Percentiles rank a stretch among this genome's conserved stretches.
These are phyloP conservation scores for Aspergillus saccharolyticus DNA, from an alignment of 495 filamentous ascomycete genomes.

Conservation along the genomic window DNA sequence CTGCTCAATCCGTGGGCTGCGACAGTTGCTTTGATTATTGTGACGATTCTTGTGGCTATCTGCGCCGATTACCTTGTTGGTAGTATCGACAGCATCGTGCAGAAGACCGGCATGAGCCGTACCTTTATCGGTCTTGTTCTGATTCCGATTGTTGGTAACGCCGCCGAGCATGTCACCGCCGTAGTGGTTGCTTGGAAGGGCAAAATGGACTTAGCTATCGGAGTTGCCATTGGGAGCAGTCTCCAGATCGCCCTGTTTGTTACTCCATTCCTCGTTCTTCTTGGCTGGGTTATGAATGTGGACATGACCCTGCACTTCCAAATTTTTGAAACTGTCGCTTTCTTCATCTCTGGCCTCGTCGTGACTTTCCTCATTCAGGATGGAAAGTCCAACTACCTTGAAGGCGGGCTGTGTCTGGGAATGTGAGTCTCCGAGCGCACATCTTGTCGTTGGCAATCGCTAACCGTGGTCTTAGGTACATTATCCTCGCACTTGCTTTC, in stretches of 20 bases:
- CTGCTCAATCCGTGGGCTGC: conserved; percentile 71
- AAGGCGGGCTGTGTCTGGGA: conserved; percentile 82
- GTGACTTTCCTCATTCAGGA: conserved; percentile 92
- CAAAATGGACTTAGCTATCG: conserved; percentile 97
- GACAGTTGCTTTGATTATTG: conserved; percentile 61
- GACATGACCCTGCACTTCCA: conserved; percentile 92
- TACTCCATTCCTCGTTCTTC: conserved; percentile 82
- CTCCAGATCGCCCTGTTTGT: conserved; percentile 94
- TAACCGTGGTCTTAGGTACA: conserved; percentile 45
- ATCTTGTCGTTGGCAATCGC: neutral
- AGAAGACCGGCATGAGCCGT: conserved; percentile 80
- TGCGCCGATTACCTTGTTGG: conserved; percentile 93
- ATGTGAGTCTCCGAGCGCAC: conserved; percentile 46
- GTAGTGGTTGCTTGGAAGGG: conserved; percentile 87
- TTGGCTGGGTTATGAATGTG: conserved; percentile 82
- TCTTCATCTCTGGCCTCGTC: conserved; percentile 83
- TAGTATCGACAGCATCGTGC: conserved; percentile 84
- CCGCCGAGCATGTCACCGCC: conserved; percentile 94
- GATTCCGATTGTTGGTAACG: conserved; percentile 95
- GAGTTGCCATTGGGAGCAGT: conserved; percentile 86
- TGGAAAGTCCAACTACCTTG: conserved; percentile 91
- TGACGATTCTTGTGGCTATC: conserved; percentile 79
- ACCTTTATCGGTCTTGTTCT: conserved; percentile 95
- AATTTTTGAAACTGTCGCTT: conserved; percentile 88
- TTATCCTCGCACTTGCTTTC: conserved; percentile 85